phyloP scores from a whole-genome alignment of 1,284 basidiomycete genomes.

The Phylloboletellus chloephorus region DNA sequence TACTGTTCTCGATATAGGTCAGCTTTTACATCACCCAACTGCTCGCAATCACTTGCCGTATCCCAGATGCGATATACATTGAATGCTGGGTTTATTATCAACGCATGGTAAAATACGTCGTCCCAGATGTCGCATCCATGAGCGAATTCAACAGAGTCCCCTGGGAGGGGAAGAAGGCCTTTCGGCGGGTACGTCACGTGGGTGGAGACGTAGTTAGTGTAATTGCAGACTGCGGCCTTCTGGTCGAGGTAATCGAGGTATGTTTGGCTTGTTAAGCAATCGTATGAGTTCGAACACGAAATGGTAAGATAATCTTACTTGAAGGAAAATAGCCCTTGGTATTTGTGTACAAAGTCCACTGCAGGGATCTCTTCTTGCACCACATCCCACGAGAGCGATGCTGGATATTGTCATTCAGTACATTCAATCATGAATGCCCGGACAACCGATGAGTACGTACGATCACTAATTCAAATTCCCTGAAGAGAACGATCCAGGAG shows the following conservation, averaged over 20 bases:
- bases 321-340: constrained; percentile 61
- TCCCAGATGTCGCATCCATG: constrained; percentile 64
- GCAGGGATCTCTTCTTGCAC: constrained; percentile 64
- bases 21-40: not conserved
- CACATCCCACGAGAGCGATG: constrained; percentile 53
- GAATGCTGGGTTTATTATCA: constrained; percentile 67
- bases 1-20: constrained; percentile 30
- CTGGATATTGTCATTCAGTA: constrained; percentile 27
- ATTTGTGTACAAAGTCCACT: constrained; percentile 67
- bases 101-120: constrained; percentile 53
- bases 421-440: not conserved
- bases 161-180: constrained; percentile 53
- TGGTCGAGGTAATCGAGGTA: constrained; percentile 57
- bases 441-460: constrained; percentile 36
- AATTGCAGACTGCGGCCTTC: constrained; percentile 52
- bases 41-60: constrained; percentile 36
- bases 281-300: not conserved
- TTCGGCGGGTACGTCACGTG: constrained; percentile 63
- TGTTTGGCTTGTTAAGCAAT: constrained; percentile 41
- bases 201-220: constrained; percentile 56
- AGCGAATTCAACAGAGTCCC: constrained; percentile 39
- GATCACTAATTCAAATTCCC: constrained; percentile 70
- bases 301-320: constrained; percentile 39
- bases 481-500: constrained; percentile 53
- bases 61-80: constrained; percentile 73